Evolutionary conservation across 306 rosid genomes (phyloP).

Genomic region (Cicer bijugum): DNA sequence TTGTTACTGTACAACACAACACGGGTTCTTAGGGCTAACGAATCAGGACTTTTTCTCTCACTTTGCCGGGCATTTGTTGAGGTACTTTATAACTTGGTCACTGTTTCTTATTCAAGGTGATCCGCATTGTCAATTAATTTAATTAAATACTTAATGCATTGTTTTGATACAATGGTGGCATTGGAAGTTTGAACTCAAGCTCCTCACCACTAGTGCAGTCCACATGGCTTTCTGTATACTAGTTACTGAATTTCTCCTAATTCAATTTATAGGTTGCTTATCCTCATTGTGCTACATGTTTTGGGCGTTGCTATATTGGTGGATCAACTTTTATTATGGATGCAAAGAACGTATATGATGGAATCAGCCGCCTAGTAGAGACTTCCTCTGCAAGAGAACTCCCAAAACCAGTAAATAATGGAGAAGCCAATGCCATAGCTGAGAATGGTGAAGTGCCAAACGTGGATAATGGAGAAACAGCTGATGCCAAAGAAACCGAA

Average conservation of each 20-base stretch:
- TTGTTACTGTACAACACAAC: conserved; percentile 83
- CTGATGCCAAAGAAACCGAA: conserved; percentile 52
- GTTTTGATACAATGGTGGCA: neutral
- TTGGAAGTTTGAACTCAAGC: neutral
- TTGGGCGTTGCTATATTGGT: conserved; percentile 93
- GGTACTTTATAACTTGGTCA: conserved; percentile 52
- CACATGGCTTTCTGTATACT: conserved; percentile 18
- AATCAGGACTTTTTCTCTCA: conserved; percentile 91
- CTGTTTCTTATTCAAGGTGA: conserved; percentile 28
- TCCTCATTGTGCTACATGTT: conserved; percentile 89
- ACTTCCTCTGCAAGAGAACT: conserved; percentile 76
- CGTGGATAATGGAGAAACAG: conserved; percentile 64
- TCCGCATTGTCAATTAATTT: conserved; percentile 1
- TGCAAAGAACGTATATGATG: conserved; percentile 70
- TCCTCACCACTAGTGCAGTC: conserved; percentile 18
- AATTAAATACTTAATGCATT: conserved; percentile 5
- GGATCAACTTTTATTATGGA: conserved; percentile 75
- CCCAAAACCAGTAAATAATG: conserved; percentile 61
- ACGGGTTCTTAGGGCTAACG: conserved; percentile 76
- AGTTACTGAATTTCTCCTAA: conserved; percentile 35
- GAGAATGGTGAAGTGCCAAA: conserved; percentile 67
- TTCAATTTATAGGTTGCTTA: conserved; percentile 67
- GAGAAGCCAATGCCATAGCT: conserved; percentile 50
- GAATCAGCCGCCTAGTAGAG: conserved; percentile 69
- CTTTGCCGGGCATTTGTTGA: conserved; percentile 92